Conservation (phyloP, 2,329 filamentous ascomycete genomes). For the Fusarium humuli region DNA sequence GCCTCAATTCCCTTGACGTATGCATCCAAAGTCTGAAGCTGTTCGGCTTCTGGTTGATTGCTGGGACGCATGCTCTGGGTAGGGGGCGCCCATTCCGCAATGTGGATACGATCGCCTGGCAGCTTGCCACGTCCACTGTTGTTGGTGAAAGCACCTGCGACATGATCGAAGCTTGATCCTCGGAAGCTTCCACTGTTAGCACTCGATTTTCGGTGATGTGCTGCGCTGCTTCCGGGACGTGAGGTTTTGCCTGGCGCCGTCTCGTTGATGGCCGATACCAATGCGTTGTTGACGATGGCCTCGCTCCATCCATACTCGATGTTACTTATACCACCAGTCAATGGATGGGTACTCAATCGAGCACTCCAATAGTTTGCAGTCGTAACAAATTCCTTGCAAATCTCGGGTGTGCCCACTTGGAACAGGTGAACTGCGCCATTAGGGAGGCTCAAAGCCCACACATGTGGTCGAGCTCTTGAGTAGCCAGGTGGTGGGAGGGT, state of each 20-base stretch:
- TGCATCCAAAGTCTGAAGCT: slow-evolving; percentile 76
- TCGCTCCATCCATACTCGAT: slow-evolving; percentile 98
- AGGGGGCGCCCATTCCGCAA: slow-evolving; percentile 90
- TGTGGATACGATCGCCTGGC: slow-evolving; percentile 84
- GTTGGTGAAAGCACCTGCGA: slow-evolving; percentile 61
- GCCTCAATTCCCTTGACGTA: slow-evolving; percentile 90
- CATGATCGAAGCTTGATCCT: slow-evolving; percentile 72
- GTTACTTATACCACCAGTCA: slow-evolving; percentile 93
- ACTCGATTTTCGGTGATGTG: slow-evolving; percentile 56
- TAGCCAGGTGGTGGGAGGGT: slow-evolving; percentile 91
- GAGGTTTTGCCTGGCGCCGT: slow-evolving; percentile 53
- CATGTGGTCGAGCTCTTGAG: slow-evolving; percentile 87
- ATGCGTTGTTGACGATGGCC: slow-evolving; percentile 74
- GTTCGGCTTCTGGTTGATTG: slow-evolving; percentile 80
- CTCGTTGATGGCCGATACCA: slow-evolving; percentile 66
- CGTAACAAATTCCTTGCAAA: slow-evolving; percentile 91
- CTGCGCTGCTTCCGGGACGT: slow-evolving; percentile 64
- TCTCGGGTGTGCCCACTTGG: slow-evolving; percentile 94
- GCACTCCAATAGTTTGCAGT: slow-evolving; percentile 99
- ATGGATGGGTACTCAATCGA: slow-evolving; percentile 89
- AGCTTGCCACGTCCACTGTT: slow-evolving; percentile 69
- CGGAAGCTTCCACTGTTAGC: slow-evolving; percentile 65
- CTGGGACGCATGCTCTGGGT: slow-evolving; percentile 91
- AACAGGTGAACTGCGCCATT: slow-evolving; percentile 97
- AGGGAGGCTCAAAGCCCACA: slow-evolving; percentile 93